Evolutionary conservation across 208 protist species (phyloP).

Genomic region (Crithidia mellificae): DNA sequence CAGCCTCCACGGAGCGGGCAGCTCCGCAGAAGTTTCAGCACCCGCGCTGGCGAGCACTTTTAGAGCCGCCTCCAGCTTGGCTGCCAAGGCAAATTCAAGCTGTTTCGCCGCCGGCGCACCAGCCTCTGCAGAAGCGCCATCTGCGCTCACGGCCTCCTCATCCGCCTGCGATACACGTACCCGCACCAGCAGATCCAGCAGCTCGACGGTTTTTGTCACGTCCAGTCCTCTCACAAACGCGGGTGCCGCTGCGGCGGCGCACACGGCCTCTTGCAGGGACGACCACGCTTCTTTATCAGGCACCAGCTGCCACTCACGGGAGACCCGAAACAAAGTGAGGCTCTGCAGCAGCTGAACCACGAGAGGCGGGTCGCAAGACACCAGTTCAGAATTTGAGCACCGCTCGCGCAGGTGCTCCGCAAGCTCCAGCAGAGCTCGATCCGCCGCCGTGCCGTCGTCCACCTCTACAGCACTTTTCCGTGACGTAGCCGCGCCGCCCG

Average conservation of each 20-base stretch:
- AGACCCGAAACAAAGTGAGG: slow-evolving; percentile 2
- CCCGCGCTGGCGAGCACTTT: neutral
- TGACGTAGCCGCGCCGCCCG: too few relatives aligned
- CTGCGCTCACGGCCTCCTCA: neutral
- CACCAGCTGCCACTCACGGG: neutral
- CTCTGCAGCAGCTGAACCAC: slow-evolving; percentile 15
- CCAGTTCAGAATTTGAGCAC: slow-evolving; percentile 9
- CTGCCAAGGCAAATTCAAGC: neutral
- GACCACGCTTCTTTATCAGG: neutral
- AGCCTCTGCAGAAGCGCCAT: neutral
- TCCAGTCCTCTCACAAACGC: neutral
- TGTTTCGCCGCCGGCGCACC: neutral
- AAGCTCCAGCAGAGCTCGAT: neutral
- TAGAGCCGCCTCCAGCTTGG: neutral
- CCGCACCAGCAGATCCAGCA: neutral
- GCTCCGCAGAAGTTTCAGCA: neutral
- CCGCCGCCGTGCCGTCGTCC: neutral
- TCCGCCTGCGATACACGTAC: neutral
- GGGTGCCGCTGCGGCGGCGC: neutral
- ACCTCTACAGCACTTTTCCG: neutral
- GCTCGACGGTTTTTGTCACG: neutral
- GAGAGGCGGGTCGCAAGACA: neutral
- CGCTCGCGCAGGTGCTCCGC: slow-evolving; percentile 14
- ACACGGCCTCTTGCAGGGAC: neutral
- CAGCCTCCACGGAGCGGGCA: neutral